phyloP scores from a whole-genome alignment of 768 basidiomycete genomes.

The Inosperma sp. region DNA sequence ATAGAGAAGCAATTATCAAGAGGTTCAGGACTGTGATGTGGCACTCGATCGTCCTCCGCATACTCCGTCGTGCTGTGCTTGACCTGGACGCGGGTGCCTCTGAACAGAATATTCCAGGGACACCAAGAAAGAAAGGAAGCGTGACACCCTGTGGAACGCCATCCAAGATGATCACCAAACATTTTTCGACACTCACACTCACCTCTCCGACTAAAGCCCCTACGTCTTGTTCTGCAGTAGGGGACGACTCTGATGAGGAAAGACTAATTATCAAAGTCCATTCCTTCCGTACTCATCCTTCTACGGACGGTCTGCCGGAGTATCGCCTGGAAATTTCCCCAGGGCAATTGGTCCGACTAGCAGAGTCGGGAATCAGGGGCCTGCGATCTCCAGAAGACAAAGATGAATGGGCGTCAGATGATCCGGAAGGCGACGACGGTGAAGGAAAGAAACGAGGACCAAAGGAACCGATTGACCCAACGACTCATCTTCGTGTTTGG shows the following conservation, averaged over 20 bases:
- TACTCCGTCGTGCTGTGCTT: conserved; percentile 61
- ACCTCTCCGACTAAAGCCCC: conserved; percentile 24
- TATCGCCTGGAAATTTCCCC: conserved; percentile 79
- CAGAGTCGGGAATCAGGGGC: conserved; percentile 64
- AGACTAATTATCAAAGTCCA: conserved; percentile 63
- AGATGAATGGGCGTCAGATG: conserved; percentile 45
- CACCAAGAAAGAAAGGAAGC: conserved; percentile 37
- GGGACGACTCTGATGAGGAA: conserved; percentile 35
- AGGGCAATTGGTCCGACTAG: conserved; percentile 55
- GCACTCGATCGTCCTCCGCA: conserved; percentile 66
- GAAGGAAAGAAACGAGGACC: conserved; percentile 36
- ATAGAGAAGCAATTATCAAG: conserved; percentile 74
- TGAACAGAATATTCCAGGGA: conserved; percentile 24
- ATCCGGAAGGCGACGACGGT: conserved; percentile 45
- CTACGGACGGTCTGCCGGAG: conserved; percentile 67
- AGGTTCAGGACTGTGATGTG: conserved; percentile 82
- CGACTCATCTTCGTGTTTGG: conserved; percentile 66
- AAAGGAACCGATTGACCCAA: conserved; percentile 45
- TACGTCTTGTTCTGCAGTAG: conserved; percentile 24
- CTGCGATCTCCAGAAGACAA: conserved; percentile 44
- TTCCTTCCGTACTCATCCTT: conserved; percentile 58
- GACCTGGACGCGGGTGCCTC: conserved; percentile 36
- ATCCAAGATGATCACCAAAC: conserved; percentile 50
- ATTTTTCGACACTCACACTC: conserved; percentile 46
- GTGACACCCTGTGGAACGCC: conserved; percentile 39